Evolutionary conservation across 2,329 filamentous ascomycete species (phyloP).

Genomic region (Microdochium trichocladiopsis): DNA sequence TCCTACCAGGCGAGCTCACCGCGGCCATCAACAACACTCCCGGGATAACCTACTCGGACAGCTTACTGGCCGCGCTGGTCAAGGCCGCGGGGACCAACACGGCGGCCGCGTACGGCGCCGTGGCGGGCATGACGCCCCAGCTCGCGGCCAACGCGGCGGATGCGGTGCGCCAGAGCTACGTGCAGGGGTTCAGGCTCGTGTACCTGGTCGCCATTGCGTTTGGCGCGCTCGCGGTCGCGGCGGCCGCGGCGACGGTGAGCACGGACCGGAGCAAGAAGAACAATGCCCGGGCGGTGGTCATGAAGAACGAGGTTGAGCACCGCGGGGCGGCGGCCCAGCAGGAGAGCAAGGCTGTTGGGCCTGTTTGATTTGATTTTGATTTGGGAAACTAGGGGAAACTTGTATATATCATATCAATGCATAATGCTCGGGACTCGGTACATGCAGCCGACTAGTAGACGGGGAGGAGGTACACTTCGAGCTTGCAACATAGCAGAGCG

Average conservation of each 20-base stretch:
- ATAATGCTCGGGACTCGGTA: too few species aligned
- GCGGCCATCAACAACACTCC: conserved; percentile 10
- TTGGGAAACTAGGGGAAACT: neutral
- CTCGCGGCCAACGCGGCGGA: conserved; percentile 15
- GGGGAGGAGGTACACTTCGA: too few species aligned
- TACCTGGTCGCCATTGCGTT: conserved; percentile 28
- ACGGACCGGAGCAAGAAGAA: conserved; percentile 11
- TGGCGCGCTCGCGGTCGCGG: conserved; percentile 19
- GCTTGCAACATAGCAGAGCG: too few species aligned
- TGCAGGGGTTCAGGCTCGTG: conserved; percentile 24
- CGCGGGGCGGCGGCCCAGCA: neutral
- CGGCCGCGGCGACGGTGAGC: conserved; percentile 20
- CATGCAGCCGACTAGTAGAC: too few species aligned
- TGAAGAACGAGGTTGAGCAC: neutral
- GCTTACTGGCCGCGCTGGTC: conserved; percentile 12
- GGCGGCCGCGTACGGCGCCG: conserved; percentile 20
- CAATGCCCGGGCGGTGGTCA: neutral
- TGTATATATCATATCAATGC: too few species aligned
- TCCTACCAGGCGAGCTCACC: conserved; percentile 11
- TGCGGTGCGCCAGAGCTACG: conserved; percentile 23
- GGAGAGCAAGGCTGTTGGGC: neutral
- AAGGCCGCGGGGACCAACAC: conserved; percentile 21
- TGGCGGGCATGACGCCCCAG: conserved; percentile 17
- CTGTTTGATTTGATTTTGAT: neutral
- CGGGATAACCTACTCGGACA: conserved; percentile 10